Evolutionary conservation across 163 green algal genomes (phyloP).

Genomic region (Chlamydomonas reinhardtii): DNA sequence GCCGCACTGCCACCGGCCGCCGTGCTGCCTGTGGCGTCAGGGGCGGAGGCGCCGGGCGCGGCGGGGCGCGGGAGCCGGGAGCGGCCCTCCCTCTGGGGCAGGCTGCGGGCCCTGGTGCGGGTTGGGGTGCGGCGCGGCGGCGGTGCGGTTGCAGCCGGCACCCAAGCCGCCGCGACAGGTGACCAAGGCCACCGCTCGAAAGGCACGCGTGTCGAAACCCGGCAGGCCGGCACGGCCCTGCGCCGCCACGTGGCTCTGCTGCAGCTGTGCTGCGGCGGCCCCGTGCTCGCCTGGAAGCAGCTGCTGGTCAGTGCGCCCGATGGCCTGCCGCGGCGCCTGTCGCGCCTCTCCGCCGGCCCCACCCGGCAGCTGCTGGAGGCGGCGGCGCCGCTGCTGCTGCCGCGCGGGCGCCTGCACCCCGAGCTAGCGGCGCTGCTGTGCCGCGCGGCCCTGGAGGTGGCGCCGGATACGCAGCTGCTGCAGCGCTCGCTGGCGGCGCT

Average conservation of each 20-base stretch:
- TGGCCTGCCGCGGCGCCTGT: neutral
- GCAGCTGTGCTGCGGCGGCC: too few species aligned
- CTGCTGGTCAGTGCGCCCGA: neutral
- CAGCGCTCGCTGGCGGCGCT: neutral
- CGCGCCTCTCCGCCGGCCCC: neutral
- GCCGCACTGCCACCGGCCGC: neutral
- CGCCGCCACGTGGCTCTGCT: too few species aligned
- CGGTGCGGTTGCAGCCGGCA: too few species aligned
- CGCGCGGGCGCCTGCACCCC: neutral
- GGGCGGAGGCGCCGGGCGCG: neutral
- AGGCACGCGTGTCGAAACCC: too few species aligned
- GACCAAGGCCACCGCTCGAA: too few species aligned
- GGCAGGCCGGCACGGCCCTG: too few species aligned
- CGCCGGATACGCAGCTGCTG: neutral
- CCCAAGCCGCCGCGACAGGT: too few species aligned
- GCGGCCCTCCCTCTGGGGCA: neutral
- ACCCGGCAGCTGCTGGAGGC: neutral
- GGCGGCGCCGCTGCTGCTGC: neutral
- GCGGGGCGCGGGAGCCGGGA: too few species aligned
- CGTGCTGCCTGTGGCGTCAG: neutral
- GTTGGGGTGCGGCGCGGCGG: too few species aligned
- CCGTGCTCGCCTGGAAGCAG: neutral
- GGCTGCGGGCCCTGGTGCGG: neutral
- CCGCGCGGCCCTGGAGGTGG: neutral
- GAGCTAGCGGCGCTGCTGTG: constrained; percentile 7